These are phyloP conservation scores for Penicillium canescens DNA, from an alignment of 495 filamentous ascomycete genomes.

Conservation along the genomic window DNA sequence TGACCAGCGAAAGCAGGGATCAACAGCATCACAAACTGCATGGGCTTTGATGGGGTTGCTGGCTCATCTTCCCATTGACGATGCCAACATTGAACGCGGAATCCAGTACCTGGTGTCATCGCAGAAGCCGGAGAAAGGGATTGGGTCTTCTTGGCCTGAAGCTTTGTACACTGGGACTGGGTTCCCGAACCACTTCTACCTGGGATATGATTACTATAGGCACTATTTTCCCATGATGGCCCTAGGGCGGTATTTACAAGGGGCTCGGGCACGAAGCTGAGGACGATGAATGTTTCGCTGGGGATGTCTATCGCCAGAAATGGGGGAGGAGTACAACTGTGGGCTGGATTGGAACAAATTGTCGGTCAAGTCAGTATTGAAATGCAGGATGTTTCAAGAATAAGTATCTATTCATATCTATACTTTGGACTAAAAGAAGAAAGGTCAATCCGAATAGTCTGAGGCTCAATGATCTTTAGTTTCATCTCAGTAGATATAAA, in stretches of 20 bases:
- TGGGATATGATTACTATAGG: conserved; percentile 34
- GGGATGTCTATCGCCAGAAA: too few species aligned
- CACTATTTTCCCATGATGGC: conserved; percentile 46
- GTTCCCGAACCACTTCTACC: conserved; percentile 37
- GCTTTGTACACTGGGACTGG: conserved; percentile 33
- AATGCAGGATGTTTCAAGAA: too few species aligned
- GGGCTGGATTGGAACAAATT: too few species aligned
- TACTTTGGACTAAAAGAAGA: too few species aligned
- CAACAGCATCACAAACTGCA: conserved; percentile 35
- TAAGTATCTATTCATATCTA: too few species aligned
- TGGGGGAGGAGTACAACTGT: too few species aligned
- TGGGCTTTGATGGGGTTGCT: conserved; percentile 36
- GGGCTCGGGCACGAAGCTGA: neutral
- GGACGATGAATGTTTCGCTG: too few species aligned
- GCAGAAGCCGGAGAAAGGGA: neutral
- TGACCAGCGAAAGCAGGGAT: neutral
- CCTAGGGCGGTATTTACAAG: conserved; percentile 28
- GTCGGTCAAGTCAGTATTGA: too few species aligned
- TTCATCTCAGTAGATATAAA: too few species aligned
- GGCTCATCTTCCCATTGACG: conserved; percentile 11
- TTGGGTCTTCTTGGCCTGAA: conserved; percentile 28
- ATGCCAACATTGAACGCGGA: conserved; percentile 18
- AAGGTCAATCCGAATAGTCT: too few species aligned
- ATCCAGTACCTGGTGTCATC: conserved; percentile 15
- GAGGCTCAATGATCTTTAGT: too few species aligned